Evolutionary conservation across 352 stramenopile species (phyloP).

Genomic region (Thraustotheca clavata): DNA sequence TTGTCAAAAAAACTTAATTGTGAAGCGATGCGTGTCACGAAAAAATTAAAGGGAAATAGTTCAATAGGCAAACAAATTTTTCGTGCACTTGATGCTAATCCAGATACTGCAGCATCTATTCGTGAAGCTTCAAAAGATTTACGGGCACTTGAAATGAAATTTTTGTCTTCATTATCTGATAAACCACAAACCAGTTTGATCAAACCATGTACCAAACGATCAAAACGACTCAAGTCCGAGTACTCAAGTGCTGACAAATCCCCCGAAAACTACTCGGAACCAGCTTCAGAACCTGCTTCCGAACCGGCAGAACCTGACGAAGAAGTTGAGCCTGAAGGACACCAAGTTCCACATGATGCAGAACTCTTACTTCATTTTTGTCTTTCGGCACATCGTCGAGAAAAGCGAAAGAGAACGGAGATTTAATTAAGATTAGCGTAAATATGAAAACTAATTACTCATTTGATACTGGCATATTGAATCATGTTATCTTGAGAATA

Average conservation of each 20-base stretch:
- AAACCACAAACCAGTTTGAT: not conserved
- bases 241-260: not conserved
- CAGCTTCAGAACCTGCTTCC: not conserved
- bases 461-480: no score
- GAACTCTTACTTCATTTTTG: slow-evolving; percentile 74
- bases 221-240: not conserved
- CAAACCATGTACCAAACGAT: not conserved
- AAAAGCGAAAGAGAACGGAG: not conserved
- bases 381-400: slow-evolving; percentile 33
- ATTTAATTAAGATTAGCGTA: not conserved
- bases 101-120: slow-evolving; percentile 48
- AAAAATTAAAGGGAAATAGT: slow-evolving; percentile 84
- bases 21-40: slow-evolving; percentile 83
- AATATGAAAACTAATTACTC: not conserved
- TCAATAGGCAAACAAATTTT: slow-evolving; percentile 87
- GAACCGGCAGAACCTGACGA: not conserved
- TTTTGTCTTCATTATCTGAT: slow-evolving; percentile 53
- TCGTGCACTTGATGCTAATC: slow-evolving; percentile 55
- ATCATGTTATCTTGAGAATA: no score
- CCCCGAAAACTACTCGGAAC: not conserved
- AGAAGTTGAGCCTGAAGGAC: not conserved
- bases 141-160: slow-evolving; percentile 50
- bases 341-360: slow-evolving; percentile 20
- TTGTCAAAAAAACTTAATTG: slow-evolving; percentile 79
- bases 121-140: slow-evolving; percentile 44